These are phyloP conservation scores for Phyllosticta paracitricarpa DNA, from an alignment of 2,329 filamentous ascomycete genomes.

Conservation along the genomic window DNA sequence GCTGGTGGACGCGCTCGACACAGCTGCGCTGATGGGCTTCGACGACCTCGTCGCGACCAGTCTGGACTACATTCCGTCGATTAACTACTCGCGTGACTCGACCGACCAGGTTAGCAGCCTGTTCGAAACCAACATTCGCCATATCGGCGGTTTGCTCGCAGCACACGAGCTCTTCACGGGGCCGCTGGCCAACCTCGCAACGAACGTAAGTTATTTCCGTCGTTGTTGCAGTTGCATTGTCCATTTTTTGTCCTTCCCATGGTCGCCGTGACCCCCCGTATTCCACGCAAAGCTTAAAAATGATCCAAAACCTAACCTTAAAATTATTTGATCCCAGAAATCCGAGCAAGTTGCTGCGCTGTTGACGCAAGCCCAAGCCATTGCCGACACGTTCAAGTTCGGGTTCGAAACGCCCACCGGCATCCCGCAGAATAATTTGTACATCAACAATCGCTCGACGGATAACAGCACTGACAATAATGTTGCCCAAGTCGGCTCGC, in stretches of 20 bases:
- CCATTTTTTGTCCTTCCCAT: neutral
- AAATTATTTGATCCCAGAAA: conserved; percentile 34
- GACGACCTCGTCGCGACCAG: conserved; percentile 60
- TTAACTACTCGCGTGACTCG: conserved; percentile 52
- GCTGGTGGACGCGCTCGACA: conserved; percentile 70
- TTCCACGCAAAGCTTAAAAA: neutral
- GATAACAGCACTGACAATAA: conserved; percentile 52
- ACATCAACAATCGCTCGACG: conserved; percentile 43
- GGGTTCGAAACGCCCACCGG: conserved; percentile 70
- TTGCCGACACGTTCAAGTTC: conserved; percentile 65
- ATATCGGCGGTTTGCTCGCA: conserved; percentile 70
- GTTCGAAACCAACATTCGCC: conserved; percentile 83
- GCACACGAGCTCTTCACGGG: conserved; percentile 65
- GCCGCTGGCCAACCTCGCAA: conserved; percentile 45
- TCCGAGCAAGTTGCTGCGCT: conserved; percentile 52
- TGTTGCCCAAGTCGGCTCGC: conserved; percentile 64
- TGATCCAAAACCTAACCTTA: neutral
- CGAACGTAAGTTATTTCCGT: neutral
- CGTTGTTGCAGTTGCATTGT: neutral
- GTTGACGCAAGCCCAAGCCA: conserved; percentile 54
- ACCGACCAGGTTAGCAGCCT: conserved; percentile 55
- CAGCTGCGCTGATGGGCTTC: conserved; percentile 67
- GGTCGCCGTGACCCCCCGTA: neutral
- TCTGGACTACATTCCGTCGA: conserved; percentile 56
- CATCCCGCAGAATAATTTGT: conserved; percentile 60